phyloP scores from a whole-genome alignment of 305 asterid genomes.

The Fraxinus platypoda region DNA sequence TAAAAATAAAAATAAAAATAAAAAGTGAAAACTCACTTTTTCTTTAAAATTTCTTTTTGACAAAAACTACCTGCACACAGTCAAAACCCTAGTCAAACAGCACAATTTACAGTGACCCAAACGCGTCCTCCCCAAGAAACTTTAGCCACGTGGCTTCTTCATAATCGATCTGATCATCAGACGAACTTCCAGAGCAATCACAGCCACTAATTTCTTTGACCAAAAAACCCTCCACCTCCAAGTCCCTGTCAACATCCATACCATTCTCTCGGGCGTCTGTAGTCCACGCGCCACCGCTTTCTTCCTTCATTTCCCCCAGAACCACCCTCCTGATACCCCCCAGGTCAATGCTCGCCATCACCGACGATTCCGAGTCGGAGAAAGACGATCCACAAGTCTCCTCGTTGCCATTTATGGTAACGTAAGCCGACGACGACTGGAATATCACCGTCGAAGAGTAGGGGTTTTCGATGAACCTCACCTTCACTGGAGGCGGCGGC shows the following conservation, averaged over 20 bases:
- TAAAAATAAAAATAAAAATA: no score
- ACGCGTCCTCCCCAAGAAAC: conserved; percentile 37
- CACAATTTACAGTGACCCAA: conserved; percentile 11
- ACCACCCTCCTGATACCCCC: conserved; percentile 32
- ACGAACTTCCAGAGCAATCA: conserved; percentile 21
- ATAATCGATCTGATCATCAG: not conserved
- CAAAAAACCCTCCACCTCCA: conserved; percentile 22
- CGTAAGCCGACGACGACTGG: conserved; percentile 58
- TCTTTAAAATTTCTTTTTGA: not conserved
- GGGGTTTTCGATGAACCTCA: conserved; percentile 59
- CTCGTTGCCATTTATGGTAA: conserved; percentile 74
- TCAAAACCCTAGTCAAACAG: conserved; percentile 30
- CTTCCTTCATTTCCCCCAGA: conserved; percentile 5
- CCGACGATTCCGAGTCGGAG: conserved; percentile 57
- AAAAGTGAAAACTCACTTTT: not conserved
- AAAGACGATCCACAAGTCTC: conserved; percentile 78
- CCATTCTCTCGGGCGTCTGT: conserved; percentile 16
- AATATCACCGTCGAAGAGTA: conserved; percentile 42
- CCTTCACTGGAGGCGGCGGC: conserved; percentile 40
- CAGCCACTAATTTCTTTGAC: conserved; percentile 22
- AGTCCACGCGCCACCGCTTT: conserved; percentile 27
- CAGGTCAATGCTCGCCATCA: conserved; percentile 68
- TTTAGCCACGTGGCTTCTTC: conserved; percentile 41
- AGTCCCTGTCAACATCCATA: conserved; percentile 15
- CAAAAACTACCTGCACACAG: not conserved